Evolutionary conservation across 305 asterid species (phyloP).

Genomic region (Lippia alba): DNA sequence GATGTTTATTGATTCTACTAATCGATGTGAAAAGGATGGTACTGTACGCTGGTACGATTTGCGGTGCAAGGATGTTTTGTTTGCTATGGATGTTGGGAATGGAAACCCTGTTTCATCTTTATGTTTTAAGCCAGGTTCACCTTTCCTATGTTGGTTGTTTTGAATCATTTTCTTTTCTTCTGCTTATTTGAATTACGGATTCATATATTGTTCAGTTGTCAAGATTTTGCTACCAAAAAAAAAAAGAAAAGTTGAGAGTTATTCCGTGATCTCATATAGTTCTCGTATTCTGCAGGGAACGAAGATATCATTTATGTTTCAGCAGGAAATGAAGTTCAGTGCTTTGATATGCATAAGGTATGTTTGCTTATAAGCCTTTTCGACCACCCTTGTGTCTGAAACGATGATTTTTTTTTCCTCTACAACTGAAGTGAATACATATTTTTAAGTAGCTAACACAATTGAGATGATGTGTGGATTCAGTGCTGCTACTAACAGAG

Average conservation of each 20-base stretch:
- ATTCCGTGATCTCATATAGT: conserved; percentile 11
- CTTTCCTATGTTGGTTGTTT: conserved; percentile 18
- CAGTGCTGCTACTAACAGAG: conserved; percentile 31
- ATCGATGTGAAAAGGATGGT: conserved; percentile 61
- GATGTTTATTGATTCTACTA: conserved; percentile 23
- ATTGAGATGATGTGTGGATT: not conserved
- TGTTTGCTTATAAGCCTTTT: conserved; percentile 17
- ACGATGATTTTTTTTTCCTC: not conserved
- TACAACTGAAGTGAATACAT: conserved; percentile 15
- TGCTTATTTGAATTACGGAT: not conserved
- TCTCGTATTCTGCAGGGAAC: conserved; percentile 60
- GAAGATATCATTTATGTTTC: conserved; percentile 77
- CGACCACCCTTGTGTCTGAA: not conserved
- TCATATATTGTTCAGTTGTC: too few relatives aligned
- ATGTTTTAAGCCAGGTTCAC: conserved; percentile 80
- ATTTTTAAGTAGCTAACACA: not conserved
- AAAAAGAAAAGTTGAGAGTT: conserved; percentile 9
- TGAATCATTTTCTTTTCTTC: not conserved
- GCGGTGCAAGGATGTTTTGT: conserved; percentile 79
- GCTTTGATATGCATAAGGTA: conserved; percentile 82
- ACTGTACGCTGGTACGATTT: conserved; percentile 78
- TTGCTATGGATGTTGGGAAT: conserved; percentile 63
- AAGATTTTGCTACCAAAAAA: too few relatives aligned
- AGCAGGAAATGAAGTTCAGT: conserved; percentile 71
- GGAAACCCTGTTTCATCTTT: conserved; percentile 73